These are phyloP conservation scores for Cucumis variabilis DNA, from an alignment of 331 rosid genomes.

Conservation along the genomic window DNA sequence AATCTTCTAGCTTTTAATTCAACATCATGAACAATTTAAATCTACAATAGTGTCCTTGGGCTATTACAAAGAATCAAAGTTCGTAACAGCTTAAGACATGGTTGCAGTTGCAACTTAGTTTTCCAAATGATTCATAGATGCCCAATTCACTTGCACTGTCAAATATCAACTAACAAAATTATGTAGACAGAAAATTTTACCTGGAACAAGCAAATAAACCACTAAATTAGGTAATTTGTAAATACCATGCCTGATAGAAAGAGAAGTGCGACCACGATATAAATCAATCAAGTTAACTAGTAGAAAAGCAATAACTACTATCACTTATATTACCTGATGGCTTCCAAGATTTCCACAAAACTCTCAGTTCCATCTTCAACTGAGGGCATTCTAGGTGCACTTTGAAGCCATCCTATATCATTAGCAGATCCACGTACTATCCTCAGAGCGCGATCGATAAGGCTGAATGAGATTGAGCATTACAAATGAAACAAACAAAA, in stretches of 20 bases:
- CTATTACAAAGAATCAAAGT: too few relatives aligned
- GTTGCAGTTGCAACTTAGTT: too few relatives aligned
- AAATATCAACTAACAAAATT: too few relatives aligned
- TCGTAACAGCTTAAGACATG: too few relatives aligned
- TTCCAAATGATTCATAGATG: too few relatives aligned
- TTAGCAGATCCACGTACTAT: slow-evolving; percentile 94
- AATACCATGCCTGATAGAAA: slow-evolving; percentile 83
- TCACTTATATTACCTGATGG: slow-evolving; percentile 57
- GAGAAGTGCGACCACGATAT: slow-evolving; percentile 34
- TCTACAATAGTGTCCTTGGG: too few relatives aligned
- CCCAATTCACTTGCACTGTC: too few relatives aligned
- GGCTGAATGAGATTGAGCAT: slow-evolving; percentile 50
- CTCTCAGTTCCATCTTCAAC: slow-evolving; percentile 91
- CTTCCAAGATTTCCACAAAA: slow-evolving; percentile 76
- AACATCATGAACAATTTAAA: too few relatives aligned
- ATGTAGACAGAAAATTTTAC: slow-evolving; percentile 45
- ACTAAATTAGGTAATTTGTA: slow-evolving; percentile 83
- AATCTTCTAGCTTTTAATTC: background rate
- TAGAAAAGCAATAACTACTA: slow-evolving; percentile 9
- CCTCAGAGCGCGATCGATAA: slow-evolving; percentile 83
- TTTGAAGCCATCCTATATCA: slow-evolving; percentile 98
- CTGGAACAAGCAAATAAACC: slow-evolving; percentile 95
- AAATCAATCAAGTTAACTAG: slow-evolving; percentile 22
- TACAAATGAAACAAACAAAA: slow-evolving; percentile 7
- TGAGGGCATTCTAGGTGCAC: slow-evolving; percentile 77